These are phyloP conservation scores for Clarireedia hainanense DNA, from an alignment of 2,329 filamentous ascomycete genomes.

Conservation along the genomic window DNA sequence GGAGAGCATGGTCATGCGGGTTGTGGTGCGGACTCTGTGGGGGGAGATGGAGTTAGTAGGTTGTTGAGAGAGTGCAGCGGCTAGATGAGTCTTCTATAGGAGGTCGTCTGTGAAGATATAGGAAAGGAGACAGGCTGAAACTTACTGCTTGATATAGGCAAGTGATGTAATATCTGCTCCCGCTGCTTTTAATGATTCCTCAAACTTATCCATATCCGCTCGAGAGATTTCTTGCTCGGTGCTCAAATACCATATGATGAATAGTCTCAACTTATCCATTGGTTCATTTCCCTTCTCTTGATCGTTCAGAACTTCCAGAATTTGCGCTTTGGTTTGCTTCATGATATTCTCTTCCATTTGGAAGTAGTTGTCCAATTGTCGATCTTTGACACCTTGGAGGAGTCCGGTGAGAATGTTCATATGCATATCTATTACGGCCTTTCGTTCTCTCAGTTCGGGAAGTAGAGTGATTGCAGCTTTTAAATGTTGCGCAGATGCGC, in stretches of 20 bases:
- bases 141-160: slow-evolving; percentile 78
- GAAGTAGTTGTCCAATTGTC: slow-evolving; percentile 93
- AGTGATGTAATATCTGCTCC: slow-evolving; percentile 72
- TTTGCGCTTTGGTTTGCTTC: slow-evolving; percentile 83
- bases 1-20: slow-evolving; percentile 96
- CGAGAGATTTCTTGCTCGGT: slow-evolving; percentile 83
- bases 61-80: background rate
- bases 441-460: slow-evolving; percentile 86
- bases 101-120: slow-evolving; percentile 14
- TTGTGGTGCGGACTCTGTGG: slow-evolving; percentile 75
- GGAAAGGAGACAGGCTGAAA: slow-evolving; percentile 12
- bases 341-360: slow-evolving; percentile 88
- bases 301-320: slow-evolving; percentile 80
- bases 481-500: slow-evolving; percentile 83
- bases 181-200: slow-evolving; percentile 69
- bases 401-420: slow-evolving; percentile 92
- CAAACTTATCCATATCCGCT: slow-evolving; percentile 76
- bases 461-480: slow-evolving; percentile 92
- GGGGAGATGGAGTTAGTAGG: background rate
- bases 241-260: slow-evolving; percentile 95
- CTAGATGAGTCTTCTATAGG: background rate
- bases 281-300: slow-evolving; percentile 74
- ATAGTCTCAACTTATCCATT: slow-evolving; percentile 82
- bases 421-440: slow-evolving; percentile 92
- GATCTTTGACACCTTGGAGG: slow-evolving; percentile 76